Percentiles rank a stretch among this genome's conserved stretches.
phyloP scores from a whole-genome alignment of 768 basidiomycete genomes.

The Russula lepida region DNA sequence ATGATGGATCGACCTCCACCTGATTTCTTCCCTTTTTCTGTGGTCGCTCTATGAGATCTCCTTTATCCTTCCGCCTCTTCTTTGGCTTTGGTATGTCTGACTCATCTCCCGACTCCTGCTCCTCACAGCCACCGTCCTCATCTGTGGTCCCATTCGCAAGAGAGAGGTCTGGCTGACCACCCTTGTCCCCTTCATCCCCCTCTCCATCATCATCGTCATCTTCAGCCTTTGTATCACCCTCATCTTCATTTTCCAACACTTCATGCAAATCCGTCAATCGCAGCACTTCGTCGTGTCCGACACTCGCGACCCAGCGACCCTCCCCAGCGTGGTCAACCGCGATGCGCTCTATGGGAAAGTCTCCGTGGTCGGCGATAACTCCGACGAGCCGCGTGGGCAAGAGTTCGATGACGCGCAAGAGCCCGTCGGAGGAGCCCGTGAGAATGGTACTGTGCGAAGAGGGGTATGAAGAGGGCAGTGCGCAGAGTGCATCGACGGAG shows the following conservation, averaged over 20 bases:
- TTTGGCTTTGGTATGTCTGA: conserved; percentile 29
- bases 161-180: not conserved
- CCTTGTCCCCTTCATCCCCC: conserved; percentile 24
- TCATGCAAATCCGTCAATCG: conserved; percentile 79
- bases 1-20: conserved; percentile 48
- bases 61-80: conserved; percentile 53
- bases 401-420: conserved; percentile 78
- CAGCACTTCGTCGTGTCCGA: conserved; percentile 80
- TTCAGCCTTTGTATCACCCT: conserved; percentile 27
- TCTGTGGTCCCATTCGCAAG: conserved; percentile 9
- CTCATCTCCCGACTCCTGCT: conserved; percentile 21
- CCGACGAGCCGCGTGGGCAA: conserved; percentile 87
- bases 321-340: conserved; percentile 49
- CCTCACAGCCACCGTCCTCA: conserved; percentile 9
- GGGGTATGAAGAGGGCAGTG: conserved; percentile 54
- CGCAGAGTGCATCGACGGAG: conserved; percentile 81
- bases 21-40: conserved; percentile 55
- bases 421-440: conserved; percentile 87
- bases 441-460: conserved; percentile 66
- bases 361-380: conserved; percentile 84
- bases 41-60: conserved; percentile 36
- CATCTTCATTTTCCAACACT: conserved; percentile 54
- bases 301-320: conserved; percentile 86
- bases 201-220: conserved; percentile 21
- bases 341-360: conserved; percentile 87